phyloP scores from a whole-genome alignment of 2,329 filamentous ascomycete genomes.

The Ceratocystis eucalypticola region DNA sequence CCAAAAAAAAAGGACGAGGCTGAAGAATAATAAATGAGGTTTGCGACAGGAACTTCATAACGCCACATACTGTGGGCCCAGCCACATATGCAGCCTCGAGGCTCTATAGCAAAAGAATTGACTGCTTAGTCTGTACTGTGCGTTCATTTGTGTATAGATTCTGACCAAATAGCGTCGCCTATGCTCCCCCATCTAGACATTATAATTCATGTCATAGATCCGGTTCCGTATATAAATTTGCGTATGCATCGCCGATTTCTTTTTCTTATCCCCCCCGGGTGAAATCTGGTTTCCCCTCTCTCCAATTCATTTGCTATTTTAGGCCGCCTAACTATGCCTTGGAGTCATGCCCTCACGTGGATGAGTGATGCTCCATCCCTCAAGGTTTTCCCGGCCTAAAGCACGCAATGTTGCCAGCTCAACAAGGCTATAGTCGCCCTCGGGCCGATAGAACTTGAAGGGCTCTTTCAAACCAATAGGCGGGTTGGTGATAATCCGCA shows the following conservation, averaged over 20 bases:
- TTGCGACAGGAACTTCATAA: background rate
- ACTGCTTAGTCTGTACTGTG: no score
- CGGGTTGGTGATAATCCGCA: slow-evolving; percentile 24
- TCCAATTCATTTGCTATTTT: no score
- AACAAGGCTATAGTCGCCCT: slow-evolving; percentile 39
- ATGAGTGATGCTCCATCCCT: slow-evolving; percentile 39
- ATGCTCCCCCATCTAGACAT: no score
- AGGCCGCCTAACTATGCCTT: no score
- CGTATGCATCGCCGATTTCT: no score
- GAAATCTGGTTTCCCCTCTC: no score
- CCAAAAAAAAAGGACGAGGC: slow-evolving; percentile 2
- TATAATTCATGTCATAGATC: no score
- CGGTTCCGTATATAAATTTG: no score
- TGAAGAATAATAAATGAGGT: background rate
- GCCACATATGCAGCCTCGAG: background rate
- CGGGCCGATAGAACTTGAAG: slow-evolving; percentile 29
- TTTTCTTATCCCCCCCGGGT: no score
- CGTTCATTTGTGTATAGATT: no score
- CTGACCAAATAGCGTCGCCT: no score
- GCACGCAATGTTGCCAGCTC: slow-evolving; percentile 41
- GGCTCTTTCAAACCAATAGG: slow-evolving; percentile 35
- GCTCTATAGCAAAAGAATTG: no score
- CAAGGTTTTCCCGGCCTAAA: slow-evolving; percentile 34
- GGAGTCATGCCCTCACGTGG: slow-evolving; percentile 38
- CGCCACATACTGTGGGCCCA: background rate